phyloP scores from a whole-genome alignment of 1,139 yeast species.

The Magnusiomyces tetraspermus region DNA sequence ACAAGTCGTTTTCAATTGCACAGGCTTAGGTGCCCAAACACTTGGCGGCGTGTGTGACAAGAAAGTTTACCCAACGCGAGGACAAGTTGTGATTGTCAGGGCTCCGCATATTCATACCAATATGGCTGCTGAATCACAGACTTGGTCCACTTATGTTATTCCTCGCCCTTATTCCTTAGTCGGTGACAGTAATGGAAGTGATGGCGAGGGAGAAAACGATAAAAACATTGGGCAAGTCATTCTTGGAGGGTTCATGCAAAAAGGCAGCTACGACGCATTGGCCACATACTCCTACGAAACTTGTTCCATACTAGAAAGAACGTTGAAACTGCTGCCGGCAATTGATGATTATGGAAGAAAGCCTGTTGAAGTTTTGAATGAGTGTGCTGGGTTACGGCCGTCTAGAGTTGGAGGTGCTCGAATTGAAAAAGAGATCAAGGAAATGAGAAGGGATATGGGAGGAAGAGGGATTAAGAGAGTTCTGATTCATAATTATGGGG shows the following conservation, averaged over 20 bases:
- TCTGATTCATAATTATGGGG: slow-evolving; percentile 62
- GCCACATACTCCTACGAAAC: slow-evolving; percentile 48
- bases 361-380: slow-evolving; percentile 38
- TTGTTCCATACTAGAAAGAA: slow-evolving; percentile 48
- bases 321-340: slow-evolving; percentile 46
- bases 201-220: no score
- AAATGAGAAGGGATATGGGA: no score
- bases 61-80: slow-evolving; percentile 52
- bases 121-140: slow-evolving; percentile 18
- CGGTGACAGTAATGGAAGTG: no score
- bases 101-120: slow-evolving; percentile 35
- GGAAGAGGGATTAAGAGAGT: slow-evolving; percentile 29
- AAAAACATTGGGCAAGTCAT: slow-evolving; percentile 50
- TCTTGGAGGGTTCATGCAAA: slow-evolving; percentile 60
- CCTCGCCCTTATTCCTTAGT: slow-evolving; percentile 57
- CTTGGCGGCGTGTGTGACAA: slow-evolving; percentile 51
- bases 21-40: slow-evolving; percentile 53
- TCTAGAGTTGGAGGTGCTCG: slow-evolving; percentile 60
- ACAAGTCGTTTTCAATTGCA: slow-evolving; percentile 52
- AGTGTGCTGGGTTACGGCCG: slow-evolving; percentile 62
- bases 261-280: slow-evolving; percentile 44
- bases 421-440: slow-evolving; percentile 44
- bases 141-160: slow-evolving; percentile 40
- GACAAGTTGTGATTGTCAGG: slow-evolving; percentile 55
- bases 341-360: slow-evolving; percentile 32